A percentile compares a stretch with the other conserved stretches of the same genome.
phyloP scores from a whole-genome alignment of 352 stramenopile genomes.

The Phytophthora quininea region DNA sequence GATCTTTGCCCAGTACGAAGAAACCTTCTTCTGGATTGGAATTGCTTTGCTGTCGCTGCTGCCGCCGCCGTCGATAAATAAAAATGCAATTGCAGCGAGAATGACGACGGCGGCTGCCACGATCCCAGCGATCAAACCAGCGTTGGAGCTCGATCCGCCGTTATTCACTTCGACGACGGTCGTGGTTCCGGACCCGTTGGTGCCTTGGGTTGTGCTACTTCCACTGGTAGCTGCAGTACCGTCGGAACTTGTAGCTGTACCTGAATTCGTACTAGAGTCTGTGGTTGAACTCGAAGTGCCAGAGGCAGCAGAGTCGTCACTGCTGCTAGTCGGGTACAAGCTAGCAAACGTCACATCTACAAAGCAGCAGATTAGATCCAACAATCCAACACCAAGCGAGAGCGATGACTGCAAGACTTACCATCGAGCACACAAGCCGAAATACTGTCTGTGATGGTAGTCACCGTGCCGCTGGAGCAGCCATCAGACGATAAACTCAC shows the following conservation, averaged over 20 bases:
- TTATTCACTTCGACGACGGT: slow-evolving; percentile 15
- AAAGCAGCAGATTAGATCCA: neutral
- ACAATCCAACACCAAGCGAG: slow-evolving; percentile 1
- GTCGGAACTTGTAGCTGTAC: slow-evolving; percentile 9
- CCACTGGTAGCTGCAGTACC: slow-evolving; percentile 8
- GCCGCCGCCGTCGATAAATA: slow-evolving; percentile 24
- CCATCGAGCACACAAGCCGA: slow-evolving; percentile 39
- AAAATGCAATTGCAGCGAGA: slow-evolving; percentile 32
- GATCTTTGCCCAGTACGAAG: slow-evolving; percentile 9
- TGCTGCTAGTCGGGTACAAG: slow-evolving; percentile 33
- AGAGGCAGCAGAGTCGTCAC: slow-evolving; percentile 6
- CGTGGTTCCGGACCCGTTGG: slow-evolving; percentile 12
- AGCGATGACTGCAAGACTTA: slow-evolving; percentile 3
- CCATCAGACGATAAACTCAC: slow-evolving; percentile 22
- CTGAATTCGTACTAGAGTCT: slow-evolving; percentile 22
- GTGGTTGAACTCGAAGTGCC: neutral
- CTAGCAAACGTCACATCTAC: slow-evolving; percentile 37
- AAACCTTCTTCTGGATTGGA: slow-evolving; percentile 10
- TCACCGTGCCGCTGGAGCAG: slow-evolving; percentile 34
- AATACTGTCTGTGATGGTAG: slow-evolving; percentile 20
- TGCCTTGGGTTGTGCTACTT: slow-evolving; percentile 14
- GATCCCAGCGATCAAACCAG: slow-evolving; percentile 22
- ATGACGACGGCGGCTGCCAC: slow-evolving; percentile 25
- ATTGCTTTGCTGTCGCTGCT: slow-evolving; percentile 6
- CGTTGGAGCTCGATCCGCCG: slow-evolving; percentile 23